Conservation (phyloP, 2,329 filamentous ascomycete genomes). For the Graphiopsis chlorocephala region DNA sequence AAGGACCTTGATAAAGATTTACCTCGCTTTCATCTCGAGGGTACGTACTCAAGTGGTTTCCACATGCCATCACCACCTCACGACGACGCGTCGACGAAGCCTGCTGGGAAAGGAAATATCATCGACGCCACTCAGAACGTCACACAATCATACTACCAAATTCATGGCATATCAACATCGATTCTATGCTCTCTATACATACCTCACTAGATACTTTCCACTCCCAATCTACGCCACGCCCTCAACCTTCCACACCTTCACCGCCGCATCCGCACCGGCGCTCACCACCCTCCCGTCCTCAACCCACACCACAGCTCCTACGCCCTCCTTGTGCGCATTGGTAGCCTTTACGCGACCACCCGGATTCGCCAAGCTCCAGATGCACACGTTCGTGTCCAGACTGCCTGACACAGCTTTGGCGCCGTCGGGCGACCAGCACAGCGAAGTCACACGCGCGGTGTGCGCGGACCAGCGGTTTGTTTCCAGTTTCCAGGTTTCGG, state of each 20-base stretch:
- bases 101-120: no score
- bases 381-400: conserved; percentile 86
- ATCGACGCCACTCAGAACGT: not conserved
- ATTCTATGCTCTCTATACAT: not conserved
- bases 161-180: not conserved
- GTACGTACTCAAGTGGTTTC: no score
- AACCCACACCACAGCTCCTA: conserved; percentile 82
- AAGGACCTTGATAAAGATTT: no score
- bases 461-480: conserved; percentile 78
- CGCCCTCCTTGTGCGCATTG: conserved; percentile 95
- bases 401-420: conserved; percentile 80
- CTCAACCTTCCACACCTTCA: conserved; percentile 79
- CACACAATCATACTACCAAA: not conserved
- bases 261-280: conserved; percentile 79
- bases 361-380: conserved; percentile 84
- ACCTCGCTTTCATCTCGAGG: no score
- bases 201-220: not conserved
- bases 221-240: not conserved
- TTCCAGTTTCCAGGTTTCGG: conserved; percentile 62
- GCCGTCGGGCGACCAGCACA: conserved; percentile 75
- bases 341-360: conserved; percentile 78
- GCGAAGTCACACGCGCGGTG: conserved; percentile 63
- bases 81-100: no score
- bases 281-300: conserved; percentile 67
- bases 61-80: no score